These are phyloP conservation scores for Graphilbum ipis-grandicollis DNA, from an alignment of 2,329 filamentous ascomycete genomes.

Conservation along the genomic window DNA sequence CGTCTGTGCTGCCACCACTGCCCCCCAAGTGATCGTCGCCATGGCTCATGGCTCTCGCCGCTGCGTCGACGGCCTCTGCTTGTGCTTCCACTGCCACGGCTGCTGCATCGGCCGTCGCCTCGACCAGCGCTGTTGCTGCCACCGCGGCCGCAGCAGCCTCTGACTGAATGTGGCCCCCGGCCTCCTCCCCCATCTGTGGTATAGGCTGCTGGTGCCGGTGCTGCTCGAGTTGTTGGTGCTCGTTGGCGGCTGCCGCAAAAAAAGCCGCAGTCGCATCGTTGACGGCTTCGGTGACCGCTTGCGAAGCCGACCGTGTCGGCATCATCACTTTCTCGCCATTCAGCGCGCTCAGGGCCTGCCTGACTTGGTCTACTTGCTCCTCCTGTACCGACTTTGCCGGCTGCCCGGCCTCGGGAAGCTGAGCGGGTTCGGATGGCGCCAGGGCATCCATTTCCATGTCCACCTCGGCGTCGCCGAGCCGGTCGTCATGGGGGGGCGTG, in stretches of 20 bases:
- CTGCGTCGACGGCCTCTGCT: slow-evolving; percentile 1
- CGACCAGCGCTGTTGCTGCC: slow-evolving; percentile 12
- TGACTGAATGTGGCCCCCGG: background rate
- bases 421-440: background rate
- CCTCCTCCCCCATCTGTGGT: too few relatives aligned
- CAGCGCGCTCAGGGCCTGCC: background rate
- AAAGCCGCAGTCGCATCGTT: too few relatives aligned
- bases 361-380: too few relatives aligned
- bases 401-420: background rate
- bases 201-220: too few relatives aligned
- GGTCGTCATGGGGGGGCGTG: background rate
- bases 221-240: too few relatives aligned
- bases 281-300: background rate
- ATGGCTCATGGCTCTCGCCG: background rate
- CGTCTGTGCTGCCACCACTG: too few relatives aligned
- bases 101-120: too few relatives aligned
- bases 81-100: slow-evolving; percentile 15
- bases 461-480: too few relatives aligned
- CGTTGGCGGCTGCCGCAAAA: too few relatives aligned
- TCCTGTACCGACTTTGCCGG: background rate
- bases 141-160: slow-evolving; percentile 4
- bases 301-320: background rate
- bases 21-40: too few relatives aligned
- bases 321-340: background rate
- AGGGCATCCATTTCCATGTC: too few relatives aligned